phyloP scores from a whole-genome alignment of 202 grass and related monocot species.

The Carex arenaria region DNA sequence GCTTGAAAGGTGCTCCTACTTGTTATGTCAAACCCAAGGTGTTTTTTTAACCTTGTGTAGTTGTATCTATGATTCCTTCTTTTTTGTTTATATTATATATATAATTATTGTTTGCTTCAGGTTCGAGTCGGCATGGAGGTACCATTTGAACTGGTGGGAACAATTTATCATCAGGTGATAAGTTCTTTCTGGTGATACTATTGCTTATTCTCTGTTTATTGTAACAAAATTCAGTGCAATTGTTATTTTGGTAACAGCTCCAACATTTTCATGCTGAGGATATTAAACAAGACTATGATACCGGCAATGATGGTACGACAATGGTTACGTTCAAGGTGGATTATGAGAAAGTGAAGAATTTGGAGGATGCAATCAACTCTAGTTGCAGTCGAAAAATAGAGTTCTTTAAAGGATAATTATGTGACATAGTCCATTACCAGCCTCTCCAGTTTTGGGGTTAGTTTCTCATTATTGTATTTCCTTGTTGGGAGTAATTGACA shows the following conservation, averaged over 20 bases:
- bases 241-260: constrained; percentile 43
- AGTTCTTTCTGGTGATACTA: neutral
- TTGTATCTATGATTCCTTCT: constrained; percentile 13
- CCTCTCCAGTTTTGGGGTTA: neutral
- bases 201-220: too few relatives aligned
- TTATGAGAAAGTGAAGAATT: constrained; percentile 70
- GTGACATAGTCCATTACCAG: neutral
- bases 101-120: constrained; percentile 34
- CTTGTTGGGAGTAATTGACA: neutral
- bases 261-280: constrained; percentile 82
- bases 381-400: constrained; percentile 84
- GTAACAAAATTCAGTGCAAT: constrained; percentile 8
- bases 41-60: neutral
- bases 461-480: neutral
- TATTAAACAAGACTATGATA: constrained; percentile 96
- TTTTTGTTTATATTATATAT: constrained; percentile 22
- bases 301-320: constrained; percentile 73
- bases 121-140: constrained; percentile 77
- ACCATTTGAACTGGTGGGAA: constrained; percentile 89
- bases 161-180: constrained; percentile 76
- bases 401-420: constrained; percentile 23
- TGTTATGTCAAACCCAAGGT: constrained; percentile 91
- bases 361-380: constrained; percentile 75
- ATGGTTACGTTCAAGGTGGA: constrained; percentile 80
- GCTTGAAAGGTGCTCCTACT: constrained; percentile 77